Evolutionary conservation across 495 filamentous ascomycete genomes (phyloP).

Genomic region (Monascus purpureus): DNA sequence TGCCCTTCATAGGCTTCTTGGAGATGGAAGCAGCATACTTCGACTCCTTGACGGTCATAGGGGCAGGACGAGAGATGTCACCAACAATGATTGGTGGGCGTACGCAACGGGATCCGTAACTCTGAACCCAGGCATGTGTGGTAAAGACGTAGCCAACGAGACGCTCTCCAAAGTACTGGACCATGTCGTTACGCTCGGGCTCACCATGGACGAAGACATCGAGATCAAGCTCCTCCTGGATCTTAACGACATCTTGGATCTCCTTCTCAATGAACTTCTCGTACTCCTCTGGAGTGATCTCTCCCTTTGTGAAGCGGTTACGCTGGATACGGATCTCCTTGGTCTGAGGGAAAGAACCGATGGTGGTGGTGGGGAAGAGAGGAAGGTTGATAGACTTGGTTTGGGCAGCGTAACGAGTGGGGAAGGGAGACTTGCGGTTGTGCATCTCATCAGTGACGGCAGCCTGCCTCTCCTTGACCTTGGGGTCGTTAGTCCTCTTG

Average conservation of each 20-base stretch:
- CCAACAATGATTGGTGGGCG: constrained; percentile 96
- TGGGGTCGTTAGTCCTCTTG: constrained; percentile 86
- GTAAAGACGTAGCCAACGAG: constrained; percentile 97
- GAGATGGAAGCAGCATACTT: constrained; percentile 94
- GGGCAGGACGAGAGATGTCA: constrained; percentile 86
- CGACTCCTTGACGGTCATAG: constrained; percentile 99
- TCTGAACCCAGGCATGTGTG: constrained; percentile 97
- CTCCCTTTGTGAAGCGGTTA: constrained; percentile 96
- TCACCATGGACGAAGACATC: constrained; percentile 97
- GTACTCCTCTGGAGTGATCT: constrained; percentile 83
- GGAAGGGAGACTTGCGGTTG: constrained; percentile 83
- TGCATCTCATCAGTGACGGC: constrained; percentile 72
- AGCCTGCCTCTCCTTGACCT: constrained; percentile 88
- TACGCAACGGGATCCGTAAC: constrained; percentile 94
- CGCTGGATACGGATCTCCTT: constrained; percentile 91
- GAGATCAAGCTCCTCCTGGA: constrained; percentile 93
- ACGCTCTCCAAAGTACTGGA: constrained; percentile 98
- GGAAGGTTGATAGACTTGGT: constrained; percentile 80
- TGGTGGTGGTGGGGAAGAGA: constrained; percentile 96
- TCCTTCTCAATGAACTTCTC: constrained; percentile 98
- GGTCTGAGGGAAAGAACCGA: constrained; percentile 98
- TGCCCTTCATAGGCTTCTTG: constrained; percentile 99
- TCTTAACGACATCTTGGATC: constrained; percentile 80
- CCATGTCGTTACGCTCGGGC: constrained; percentile 99
- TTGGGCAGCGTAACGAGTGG: constrained; percentile 68